phyloP scores from a whole-genome alignment of 306 rosid species.

The Lathyrus sativus region DNA sequence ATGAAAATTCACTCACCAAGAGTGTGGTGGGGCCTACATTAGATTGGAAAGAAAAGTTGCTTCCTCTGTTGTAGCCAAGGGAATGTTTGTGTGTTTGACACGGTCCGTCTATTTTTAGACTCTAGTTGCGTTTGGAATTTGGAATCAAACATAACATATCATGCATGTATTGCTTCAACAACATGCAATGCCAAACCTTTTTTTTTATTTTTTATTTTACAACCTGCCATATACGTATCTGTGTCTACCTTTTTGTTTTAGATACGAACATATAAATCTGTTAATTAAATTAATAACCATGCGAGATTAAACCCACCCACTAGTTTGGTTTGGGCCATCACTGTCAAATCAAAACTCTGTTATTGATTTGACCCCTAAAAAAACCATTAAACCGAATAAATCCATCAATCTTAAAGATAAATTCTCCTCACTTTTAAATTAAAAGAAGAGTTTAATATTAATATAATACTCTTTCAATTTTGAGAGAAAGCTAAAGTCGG shows the following conservation, averaged over 20 bases:
- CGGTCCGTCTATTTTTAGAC: slow-evolving; percentile 33
- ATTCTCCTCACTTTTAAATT: slow-evolving; percentile 19
- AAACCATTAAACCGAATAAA: slow-evolving; percentile 39
- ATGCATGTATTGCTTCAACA: slow-evolving; percentile 33
- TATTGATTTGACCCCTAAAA: slow-evolving; percentile 49
- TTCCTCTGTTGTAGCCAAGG: slow-evolving; percentile 38
- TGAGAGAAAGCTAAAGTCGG: slow-evolving; percentile 35
- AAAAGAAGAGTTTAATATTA: background rate
- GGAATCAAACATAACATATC: slow-evolving; percentile 46
- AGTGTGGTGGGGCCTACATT: slow-evolving; percentile 43
- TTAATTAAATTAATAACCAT: slow-evolving; percentile 25
- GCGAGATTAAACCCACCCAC: slow-evolving; percentile 37
- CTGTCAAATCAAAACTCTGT: slow-evolving; percentile 35
- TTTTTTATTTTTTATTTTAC: no score
- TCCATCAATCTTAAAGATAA: slow-evolving; percentile 39
- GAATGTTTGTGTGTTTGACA: slow-evolving; percentile 39
- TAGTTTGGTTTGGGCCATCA: slow-evolving; percentile 19
- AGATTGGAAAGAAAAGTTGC: slow-evolving; percentile 39
- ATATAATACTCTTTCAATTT: slow-evolving; percentile 19
- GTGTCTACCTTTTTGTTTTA: slow-evolving; percentile 45
- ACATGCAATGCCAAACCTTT: slow-evolving; percentile 46
- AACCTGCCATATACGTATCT: slow-evolving; percentile 33
- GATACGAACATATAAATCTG: slow-evolving; percentile 31
- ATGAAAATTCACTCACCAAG: slow-evolving; percentile 13
- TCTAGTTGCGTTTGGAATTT: slow-evolving; percentile 40